These are phyloP conservation scores for Climacium dendroides DNA, from an alignment of 225 moss, liverwort and hornwort genomes.

Conservation along the genomic window DNA sequence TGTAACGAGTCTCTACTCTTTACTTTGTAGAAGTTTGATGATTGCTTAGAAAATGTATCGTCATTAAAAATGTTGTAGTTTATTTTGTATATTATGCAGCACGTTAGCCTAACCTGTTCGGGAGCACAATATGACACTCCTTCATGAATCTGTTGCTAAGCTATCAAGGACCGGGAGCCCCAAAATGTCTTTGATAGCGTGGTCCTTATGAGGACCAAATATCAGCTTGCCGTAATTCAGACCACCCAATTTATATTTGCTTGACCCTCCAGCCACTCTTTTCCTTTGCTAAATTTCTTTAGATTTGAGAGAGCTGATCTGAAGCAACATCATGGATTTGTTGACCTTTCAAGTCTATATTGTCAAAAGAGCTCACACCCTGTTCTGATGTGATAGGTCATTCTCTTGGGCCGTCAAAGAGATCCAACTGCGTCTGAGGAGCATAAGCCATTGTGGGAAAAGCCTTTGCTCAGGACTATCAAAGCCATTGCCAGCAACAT, in stretches of 20 bases:
- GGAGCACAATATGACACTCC: neutral
- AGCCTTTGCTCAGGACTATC: conserved; percentile 47
- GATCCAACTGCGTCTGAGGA: conserved; percentile 28
- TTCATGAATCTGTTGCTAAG: neutral
- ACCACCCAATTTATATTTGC: neutral
- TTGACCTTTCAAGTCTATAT: neutral
- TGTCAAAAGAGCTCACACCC: neutral
- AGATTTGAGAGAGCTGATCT: neutral
- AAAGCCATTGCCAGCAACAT: conserved; percentile 69
- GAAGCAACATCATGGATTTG: neutral
- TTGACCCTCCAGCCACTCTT: neutral
- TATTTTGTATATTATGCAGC: neutral
- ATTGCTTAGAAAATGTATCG: neutral
- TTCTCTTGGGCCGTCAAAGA: conserved; percentile 43
- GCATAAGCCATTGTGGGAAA: conserved; percentile 40
- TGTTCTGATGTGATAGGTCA: conserved; percentile 20
- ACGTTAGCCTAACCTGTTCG: neutral
- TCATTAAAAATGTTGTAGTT: neutral
- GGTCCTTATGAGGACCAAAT: neutral
- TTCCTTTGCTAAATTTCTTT: neutral
- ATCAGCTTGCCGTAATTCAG: neutral
- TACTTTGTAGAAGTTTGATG: neutral
- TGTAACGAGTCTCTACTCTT: neutral
- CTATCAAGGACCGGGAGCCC: neutral
- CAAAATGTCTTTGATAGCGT: neutral